phyloP scores from a whole-genome alignment of 2,329 filamentous ascomycete genomes.

The Coccinonectria pachysandricola region DNA sequence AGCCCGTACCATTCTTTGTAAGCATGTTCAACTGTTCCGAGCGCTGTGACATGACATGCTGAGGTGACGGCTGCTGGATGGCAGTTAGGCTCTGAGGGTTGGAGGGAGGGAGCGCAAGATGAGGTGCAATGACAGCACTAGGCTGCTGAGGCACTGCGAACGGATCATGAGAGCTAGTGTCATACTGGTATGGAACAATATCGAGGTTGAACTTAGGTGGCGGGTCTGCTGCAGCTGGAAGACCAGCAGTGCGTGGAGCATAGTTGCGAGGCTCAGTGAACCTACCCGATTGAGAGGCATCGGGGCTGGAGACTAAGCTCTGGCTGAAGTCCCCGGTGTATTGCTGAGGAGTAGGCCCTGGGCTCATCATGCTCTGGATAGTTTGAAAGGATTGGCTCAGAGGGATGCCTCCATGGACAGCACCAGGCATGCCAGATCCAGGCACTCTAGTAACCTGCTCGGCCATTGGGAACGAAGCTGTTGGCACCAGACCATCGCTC shows the following conservation, averaged over 20 bases:
- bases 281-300: slow-evolving; percentile 6
- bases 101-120: too few species aligned
- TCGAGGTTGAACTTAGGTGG: slow-evolving; percentile 30
- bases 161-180: slow-evolving; percentile 6
- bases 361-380: slow-evolving; percentile 7
- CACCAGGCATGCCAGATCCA: too few species aligned
- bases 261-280: slow-evolving; percentile 33
- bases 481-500: too few species aligned
- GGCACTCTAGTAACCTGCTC: too few species aligned
- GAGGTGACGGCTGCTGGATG: slow-evolving; percentile 3
- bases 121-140: too few species aligned
- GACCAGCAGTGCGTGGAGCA: slow-evolving; percentile 24
- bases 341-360: slow-evolving; percentile 10
- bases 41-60: slow-evolving; percentile 15
- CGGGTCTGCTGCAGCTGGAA: slow-evolving; percentile 17
- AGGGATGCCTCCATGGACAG: background rate
- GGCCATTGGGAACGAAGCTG: too few species aligned
- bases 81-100: slow-evolving; percentile 5
- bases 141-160: slow-evolving; percentile 9
- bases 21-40: slow-evolving; percentile 30
- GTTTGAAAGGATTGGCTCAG: slow-evolving; percentile 2
- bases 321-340: slow-evolving; percentile 1
- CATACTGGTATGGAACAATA: slow-evolving; percentile 4
- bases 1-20: slow-evolving; percentile 21
- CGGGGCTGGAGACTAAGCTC: slow-evolving; percentile 6